Percentiles rank a stretch among this genome's conserved stretches.
Conservation (phyloP, 1,139 yeast genomes). For the Pneumocystis sp. region DNA sequence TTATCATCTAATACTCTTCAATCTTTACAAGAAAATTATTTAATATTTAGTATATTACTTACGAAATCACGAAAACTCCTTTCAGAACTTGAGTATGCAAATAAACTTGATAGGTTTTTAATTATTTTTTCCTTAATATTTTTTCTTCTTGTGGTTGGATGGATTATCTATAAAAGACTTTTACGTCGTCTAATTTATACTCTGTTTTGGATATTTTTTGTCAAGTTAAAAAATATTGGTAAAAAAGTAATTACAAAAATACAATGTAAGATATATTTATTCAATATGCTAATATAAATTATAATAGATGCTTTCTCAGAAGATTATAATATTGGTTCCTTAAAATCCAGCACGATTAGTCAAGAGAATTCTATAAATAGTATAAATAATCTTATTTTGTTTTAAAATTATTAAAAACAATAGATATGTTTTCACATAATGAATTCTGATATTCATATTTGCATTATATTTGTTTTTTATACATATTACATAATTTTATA, state of each 20-base stretch:
- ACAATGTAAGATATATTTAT: background rate
- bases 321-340: background rate
- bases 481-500: background rate
- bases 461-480: background rate
- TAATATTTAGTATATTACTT: slow-evolving; percentile 40
- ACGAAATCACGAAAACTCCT: slow-evolving; percentile 43
- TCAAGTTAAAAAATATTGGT: background rate
- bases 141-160: slow-evolving; percentile 1
- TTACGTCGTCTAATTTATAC: background rate
- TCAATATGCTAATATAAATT: background rate
- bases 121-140: slow-evolving; percentile 46
- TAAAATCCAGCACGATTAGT: background rate
- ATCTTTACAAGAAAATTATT: slow-evolving; percentile 36
- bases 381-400: background rate
- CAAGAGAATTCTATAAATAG: background rate
- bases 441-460: background rate
- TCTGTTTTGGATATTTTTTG: background rate
- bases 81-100: slow-evolving; percentile 50
- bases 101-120: slow-evolving; percentile 42
- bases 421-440: background rate
- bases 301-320: background rate
- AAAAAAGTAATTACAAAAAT: background rate
- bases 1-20: slow-evolving; percentile 41
- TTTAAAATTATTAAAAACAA: background rate
- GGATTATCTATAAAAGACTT: background rate